Evolutionary conservation across 1,284 basidiomycete species (phyloP), one percentile per base, ranked within the genome.

Genomic region (Ustilago xerochloae): DNA sequence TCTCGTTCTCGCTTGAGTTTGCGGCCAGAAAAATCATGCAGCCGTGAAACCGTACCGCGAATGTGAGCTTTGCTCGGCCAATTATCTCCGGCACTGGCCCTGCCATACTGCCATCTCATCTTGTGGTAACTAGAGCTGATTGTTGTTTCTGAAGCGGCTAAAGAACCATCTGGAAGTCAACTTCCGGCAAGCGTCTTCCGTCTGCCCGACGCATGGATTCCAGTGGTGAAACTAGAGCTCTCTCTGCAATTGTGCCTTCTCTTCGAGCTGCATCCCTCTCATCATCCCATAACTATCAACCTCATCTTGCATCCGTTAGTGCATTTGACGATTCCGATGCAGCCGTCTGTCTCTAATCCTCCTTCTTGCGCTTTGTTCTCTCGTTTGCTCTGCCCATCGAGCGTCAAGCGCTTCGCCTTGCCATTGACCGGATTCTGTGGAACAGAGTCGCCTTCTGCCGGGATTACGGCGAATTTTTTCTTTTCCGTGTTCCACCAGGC

Each of bases 221-320:
- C 38, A 30, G n/a, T 58, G n/a, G n/a, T 39, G 38, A 50, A 58
- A 50, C 18, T 58, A 49, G 28, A 58, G 56, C 47, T 58, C 30
- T 26, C 36, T 57, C 46, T 47, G 45, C 24, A 38, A 26, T 38
- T 20, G 2, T 32, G 29, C 46, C 47, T 10, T 22, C 18, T 36
- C 2, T n/a, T 15, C 6, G 6, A 28, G 15, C 22, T 2, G 22
- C 41, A 43, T 43, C 41, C 16, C 41, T 51, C 22, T 22, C 5
- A 9, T 26, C 13, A n/a, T n/a, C n/a, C n/a, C n/a, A 26, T 12
- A 22, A 18, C 32, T 22, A 26, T 39, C 56, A 24, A 50, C 47
- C 56, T 50, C 56, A 58, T 50, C 46, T 24, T 58, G 56, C 56
- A 58, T 58, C 26, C 22, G 16, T 29, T 16, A 28, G 13, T 24